Base-by-base conservation (phyloP, 108 stramenopile genomes). In the Nitzschia sp. region DNA sequence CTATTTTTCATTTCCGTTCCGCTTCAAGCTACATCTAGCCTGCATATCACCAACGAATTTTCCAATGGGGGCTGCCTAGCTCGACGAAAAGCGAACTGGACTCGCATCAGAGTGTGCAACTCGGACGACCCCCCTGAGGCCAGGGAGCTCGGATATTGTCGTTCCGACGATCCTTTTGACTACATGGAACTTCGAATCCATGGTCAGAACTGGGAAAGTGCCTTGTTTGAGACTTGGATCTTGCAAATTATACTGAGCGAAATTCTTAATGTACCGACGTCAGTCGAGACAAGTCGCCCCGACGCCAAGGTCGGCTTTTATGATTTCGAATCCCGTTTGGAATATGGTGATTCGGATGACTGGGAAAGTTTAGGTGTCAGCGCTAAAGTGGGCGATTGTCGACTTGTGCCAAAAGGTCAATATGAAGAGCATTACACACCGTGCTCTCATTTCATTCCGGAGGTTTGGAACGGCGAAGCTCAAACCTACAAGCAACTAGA, bases 161-260 rank as follows among this genome's bases (percentile, higher is more conserved):
- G 33, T 17, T 15, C 45, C 56, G 38, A 6, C 6, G 13, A 6
- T 6, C 38, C 6, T 42, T 55, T 78, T 11, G 46, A 76, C 15
- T 80, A 76, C 55, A 45, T 45, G 25, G 79, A 80, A 54, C 30
- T 76, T 4, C 62, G 79, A 19, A 61, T 72, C 6, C 1, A 48
- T 1, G 33, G 53, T 9, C 47, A 59, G 11, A 67, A 80, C 42
- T 80, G 79, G 79, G 79, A 80, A 32, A 21, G 56, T 17, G n/a
- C 65, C 38, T 75, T 72, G 46, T 56, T 80, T 29, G 35, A 64
- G 1, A 59, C 46, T 0, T 80, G 72, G 72, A 66, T 80, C 0
- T 17, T 76, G 28, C 79, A 80, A 55, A 76, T 80, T 6, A 15
- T 80, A n/a, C 49, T 51, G 28, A 60, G 56, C 24, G 80, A 81